These are phyloP conservation scores for Colletotrichum filicis DNA, from an alignment of 2,329 filamentous ascomycete genomes.

Conservation along the genomic window DNA sequence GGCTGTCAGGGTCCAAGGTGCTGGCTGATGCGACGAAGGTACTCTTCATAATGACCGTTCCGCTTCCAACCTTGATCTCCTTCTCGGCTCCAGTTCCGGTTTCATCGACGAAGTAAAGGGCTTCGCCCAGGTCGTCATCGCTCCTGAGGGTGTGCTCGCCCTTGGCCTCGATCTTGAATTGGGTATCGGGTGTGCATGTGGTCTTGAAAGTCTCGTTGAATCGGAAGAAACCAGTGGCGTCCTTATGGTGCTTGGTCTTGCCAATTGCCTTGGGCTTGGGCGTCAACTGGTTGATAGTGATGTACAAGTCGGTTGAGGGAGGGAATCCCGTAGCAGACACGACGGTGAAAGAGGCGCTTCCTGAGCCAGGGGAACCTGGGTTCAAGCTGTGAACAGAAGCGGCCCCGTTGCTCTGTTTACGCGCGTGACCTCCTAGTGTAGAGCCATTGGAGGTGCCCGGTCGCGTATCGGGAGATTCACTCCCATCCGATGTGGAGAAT, in stretches of 20 bases:
- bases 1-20: conserved; percentile 54
- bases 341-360: conserved; percentile 83
- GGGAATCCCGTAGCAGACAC: conserved; percentile 84
- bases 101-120: conserved; percentile 92
- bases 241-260: conserved; percentile 93
- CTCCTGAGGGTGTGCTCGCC: conserved; percentile 87
- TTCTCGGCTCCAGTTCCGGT: conserved; percentile 75
- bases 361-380: conserved; percentile 70
- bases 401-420: conserved; percentile 69
- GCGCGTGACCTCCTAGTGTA: conserved; percentile 52
- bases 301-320: conserved; percentile 80
- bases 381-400: conserved; percentile 75
- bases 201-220: conserved; percentile 86
- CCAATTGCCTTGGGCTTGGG: conserved; percentile 82
- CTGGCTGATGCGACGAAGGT: conserved; percentile 67
- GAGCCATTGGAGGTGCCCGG: conserved; percentile 48
- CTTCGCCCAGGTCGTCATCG: conserved; percentile 86
- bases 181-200: conserved; percentile 80
- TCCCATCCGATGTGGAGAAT: conserved; percentile 40
- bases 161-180: conserved; percentile 88
- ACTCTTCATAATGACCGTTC: conserved; percentile 78
- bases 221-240: conserved; percentile 69
- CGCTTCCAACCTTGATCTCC: conserved; percentile 77
- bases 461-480: conserved; percentile 39
- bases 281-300: conserved; percentile 74